Conservation (phyloP, 2,329 filamentous ascomycete species). For the Aspergillus ustus region DNA sequence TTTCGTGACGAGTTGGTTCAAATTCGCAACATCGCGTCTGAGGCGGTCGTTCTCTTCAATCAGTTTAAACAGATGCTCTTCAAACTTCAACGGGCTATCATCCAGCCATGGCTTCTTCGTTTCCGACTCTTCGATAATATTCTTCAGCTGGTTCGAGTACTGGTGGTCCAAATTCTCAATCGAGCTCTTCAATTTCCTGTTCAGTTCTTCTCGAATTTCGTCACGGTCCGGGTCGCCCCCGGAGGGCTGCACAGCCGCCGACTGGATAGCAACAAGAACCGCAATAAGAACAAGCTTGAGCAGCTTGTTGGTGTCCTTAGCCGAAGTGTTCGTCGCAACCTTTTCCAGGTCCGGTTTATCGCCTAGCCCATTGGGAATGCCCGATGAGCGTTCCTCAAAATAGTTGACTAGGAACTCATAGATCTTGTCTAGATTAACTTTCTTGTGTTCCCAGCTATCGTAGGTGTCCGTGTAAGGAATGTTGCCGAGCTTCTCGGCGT, state of each 20-base stretch:
- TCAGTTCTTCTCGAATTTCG: conserved; percentile 28
- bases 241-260: background rate
- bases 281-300: conserved; percentile 67
- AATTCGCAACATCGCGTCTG: conserved; percentile 55
- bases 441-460: conserved; percentile 54
- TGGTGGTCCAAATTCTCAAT: conserved; percentile 48
- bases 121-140: conserved; percentile 53
- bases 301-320: conserved; percentile 56
- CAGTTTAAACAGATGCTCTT: conserved; percentile 29
- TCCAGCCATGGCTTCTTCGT: background rate
- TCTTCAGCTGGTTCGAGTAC: conserved; percentile 52
- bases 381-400: conserved; percentile 45
- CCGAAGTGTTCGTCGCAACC: conserved; percentile 49
- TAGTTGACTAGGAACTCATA: conserved; percentile 48
- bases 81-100: conserved; percentile 45
- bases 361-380: conserved; percentile 48
- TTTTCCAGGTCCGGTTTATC: conserved; percentile 52
- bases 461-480: conserved; percentile 50
- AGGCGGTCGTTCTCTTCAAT: conserved; percentile 64
- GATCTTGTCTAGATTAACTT: conserved; percentile 55
- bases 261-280: conserved; percentile 48
- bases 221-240: background rate
- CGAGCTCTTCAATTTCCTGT: conserved; percentile 54
- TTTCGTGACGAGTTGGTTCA: conserved; percentile 22
- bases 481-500: conserved; percentile 53